Evolutionary conservation across 192 early-diverging fungal species (phyloP).

Genomic region (Backusella morwellensis): DNA sequence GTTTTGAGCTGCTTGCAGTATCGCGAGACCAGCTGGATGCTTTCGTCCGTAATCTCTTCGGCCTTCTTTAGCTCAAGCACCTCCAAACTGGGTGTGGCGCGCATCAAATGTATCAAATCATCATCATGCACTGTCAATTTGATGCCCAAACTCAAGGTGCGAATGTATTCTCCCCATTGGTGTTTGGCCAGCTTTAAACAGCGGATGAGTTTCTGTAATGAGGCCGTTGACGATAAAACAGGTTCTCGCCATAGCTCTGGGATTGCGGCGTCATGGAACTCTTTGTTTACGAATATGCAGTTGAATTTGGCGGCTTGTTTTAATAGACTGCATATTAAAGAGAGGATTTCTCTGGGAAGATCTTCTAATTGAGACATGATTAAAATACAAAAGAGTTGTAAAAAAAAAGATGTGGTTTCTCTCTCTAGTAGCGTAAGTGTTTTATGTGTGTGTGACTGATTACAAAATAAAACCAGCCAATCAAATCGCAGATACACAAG

Average conservation of each 20-base stretch:
- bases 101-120: conserved; percentile 3
- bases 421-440: no score
- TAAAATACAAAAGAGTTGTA: neutral
- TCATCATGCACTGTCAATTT: neutral
- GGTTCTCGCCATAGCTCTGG: conserved; percentile 17
- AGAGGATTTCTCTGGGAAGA: conserved; percentile 4
- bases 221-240: neutral
- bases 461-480: no score
- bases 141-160: neutral
- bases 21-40: conserved; percentile 1
- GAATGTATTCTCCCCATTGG: conserved; percentile 11
- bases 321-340: conserved; percentile 10
- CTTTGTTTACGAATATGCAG: conserved; percentile 9
- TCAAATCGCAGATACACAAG: no score
- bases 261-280: conserved; percentile 6
- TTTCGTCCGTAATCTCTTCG: conserved; percentile 17
- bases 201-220: neutral
- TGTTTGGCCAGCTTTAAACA: conserved; percentile 3
- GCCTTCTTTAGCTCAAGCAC: conserved; percentile 7
- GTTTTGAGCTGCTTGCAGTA: conserved; percentile 18
- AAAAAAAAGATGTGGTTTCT: neutral
- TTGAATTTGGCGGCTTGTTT: conserved; percentile 8
- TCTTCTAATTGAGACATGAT: conserved; percentile 9
- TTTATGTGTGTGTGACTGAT: no score
- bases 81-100: neutral